Conservation (phyloP, 225 moss, liverwort and hornwort genomes). For the Bryoerythrophyllum caledonicum region DNA sequence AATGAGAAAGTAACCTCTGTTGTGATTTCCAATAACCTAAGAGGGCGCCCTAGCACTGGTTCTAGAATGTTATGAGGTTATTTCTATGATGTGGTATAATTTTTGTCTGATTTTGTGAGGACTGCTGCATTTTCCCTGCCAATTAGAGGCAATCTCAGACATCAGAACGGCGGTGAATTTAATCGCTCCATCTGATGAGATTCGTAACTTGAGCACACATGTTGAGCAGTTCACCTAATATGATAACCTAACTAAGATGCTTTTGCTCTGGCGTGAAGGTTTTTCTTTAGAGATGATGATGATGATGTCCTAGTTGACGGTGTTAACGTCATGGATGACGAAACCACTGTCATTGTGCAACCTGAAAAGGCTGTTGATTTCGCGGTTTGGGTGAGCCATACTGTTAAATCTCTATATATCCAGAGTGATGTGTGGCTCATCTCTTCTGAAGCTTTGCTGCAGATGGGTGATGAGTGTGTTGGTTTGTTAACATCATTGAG, state of each 20-base stretch:
- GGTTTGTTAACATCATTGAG: background rate
- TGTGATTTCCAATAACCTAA: no score
- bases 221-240: constrained; percentile 18
- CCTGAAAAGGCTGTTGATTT: constrained; percentile 31
- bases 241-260: constrained; percentile 24
- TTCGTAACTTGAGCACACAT: constrained; percentile 19
- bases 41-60: no score
- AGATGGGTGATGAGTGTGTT: constrained; percentile 23
- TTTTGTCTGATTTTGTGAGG: background rate
- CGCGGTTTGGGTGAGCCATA: constrained; percentile 32
- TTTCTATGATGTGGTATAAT: background rate
- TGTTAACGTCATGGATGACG: constrained; percentile 35
- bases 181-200: constrained; percentile 12
- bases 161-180: background rate
- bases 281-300: constrained; percentile 20
- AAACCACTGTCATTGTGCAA: constrained; percentile 23
- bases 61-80: background rate
- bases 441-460: constrained; percentile 17
- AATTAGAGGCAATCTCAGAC: background rate
- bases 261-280: constrained; percentile 28
- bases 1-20: no score
- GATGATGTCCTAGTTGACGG: constrained; percentile 29
- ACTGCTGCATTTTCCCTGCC: background rate
- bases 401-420: constrained; percentile 1
- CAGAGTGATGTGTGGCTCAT: constrained; percentile 12